Base-by-base conservation (phyloP, 352 stramenopile genomes). In the Phytophthora pini region DNA sequence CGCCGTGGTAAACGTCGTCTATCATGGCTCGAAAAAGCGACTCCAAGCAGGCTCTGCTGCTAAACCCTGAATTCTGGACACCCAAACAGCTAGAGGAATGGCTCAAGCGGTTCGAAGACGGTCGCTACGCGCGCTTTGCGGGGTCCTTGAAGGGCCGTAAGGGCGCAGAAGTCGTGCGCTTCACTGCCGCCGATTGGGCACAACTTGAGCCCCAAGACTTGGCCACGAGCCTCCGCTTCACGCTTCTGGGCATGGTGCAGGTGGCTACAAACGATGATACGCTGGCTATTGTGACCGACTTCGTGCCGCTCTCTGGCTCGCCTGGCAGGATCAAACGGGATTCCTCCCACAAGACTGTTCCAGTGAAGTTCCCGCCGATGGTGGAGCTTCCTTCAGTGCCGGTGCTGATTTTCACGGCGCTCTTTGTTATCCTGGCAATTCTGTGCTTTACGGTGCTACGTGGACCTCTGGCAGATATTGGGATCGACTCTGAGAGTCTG, bases 191-290 rank as follows among this genome's bases (percentile, higher is more conserved):
- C 5, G 70, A 83, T 5, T 94, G 88, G 85, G 79, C 74, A 3
- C 34, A 77, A 45, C 60, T 94, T 15, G 64, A 83, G 44, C 88
- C 86, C 5, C 64, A 72, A 15, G 76, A 92, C 43, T 67, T 96
- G 38, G 86, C 86, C 4, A 90, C 75, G 15, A 94, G 87, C 24
- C 77, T 94, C 41, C 88, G 88, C 38, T 96, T 94, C 69, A 96
- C 88, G 56, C 70, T 96, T 17, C 66, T 96, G 15, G 88, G 86
- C 11, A 96, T 96, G 88, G 76, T 92, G 34, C 88, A 96, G 52
- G 84, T 96, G 36, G 84, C 86, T 13, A 79, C 77, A 10, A 65
- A 74, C 20, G 82, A 92, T 7, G 83, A 85, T 29, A 65, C 76
- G 1, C 55, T 92, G 61, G 60, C 75, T n/a, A 93, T 93, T 62